Evolutionary conservation across 2,329 filamentous ascomycete species (phyloP).

Genomic region (Diaporthe vaccinii): DNA sequence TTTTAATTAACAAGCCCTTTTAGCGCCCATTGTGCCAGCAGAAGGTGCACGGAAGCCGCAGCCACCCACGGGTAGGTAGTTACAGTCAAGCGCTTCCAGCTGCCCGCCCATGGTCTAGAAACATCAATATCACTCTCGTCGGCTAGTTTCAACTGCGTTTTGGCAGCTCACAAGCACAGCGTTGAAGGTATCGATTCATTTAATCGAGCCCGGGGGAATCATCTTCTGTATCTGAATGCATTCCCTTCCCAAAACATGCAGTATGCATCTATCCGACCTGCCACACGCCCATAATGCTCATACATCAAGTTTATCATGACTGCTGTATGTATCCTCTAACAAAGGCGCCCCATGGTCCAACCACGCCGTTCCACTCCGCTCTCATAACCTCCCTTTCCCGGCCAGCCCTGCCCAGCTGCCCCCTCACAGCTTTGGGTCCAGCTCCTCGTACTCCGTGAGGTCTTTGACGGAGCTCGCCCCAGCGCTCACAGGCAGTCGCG

Average conservation of each 20-base stretch:
- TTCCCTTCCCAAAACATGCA: conserved; percentile 7
- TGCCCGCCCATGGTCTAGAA: neutral
- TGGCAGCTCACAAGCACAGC: neutral
- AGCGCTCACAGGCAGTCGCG: conserved; percentile 77
- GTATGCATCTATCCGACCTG: conserved; percentile 27
- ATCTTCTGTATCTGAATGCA: conserved; percentile 7
- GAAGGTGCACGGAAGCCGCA: too few relatives aligned
- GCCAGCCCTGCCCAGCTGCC: neutral
- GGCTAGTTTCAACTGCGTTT: neutral
- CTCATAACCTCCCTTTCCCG: neutral
- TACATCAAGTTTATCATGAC: conserved; percentile 29
- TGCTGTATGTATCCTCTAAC: conserved; percentile 19
- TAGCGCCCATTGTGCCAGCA: too few relatives aligned
- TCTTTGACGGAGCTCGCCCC: conserved; percentile 82
- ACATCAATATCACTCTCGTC: too few relatives aligned
- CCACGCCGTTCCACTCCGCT: neutral
- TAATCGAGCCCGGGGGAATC: neutral
- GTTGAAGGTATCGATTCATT: neutral
- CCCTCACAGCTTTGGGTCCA: conserved; percentile 81
- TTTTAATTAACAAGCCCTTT: too few relatives aligned
- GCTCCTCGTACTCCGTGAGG: conserved; percentile 87
- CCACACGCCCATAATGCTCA: conserved; percentile 26
- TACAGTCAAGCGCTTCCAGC: neutral
- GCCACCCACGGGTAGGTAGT: too few relatives aligned
- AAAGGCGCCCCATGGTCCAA: conserved; percentile 1